Base-by-base conservation (phyloP, 2,329 filamentous ascomycete genomes). In the Hortaea sp. region DNA sequence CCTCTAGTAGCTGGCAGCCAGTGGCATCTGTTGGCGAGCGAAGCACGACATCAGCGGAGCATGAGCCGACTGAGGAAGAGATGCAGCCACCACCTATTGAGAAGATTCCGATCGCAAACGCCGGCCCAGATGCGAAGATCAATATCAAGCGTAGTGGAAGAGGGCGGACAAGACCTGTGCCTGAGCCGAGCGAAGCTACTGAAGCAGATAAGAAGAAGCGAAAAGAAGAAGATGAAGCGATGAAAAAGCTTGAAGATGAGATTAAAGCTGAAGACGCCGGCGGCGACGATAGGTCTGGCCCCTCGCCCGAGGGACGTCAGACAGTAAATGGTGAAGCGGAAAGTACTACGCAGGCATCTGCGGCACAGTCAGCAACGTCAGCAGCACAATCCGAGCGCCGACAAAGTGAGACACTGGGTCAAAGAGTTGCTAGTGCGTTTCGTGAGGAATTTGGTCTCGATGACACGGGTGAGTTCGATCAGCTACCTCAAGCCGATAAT, bases 71-170 rank as follows among this genome's bases (percentile, higher is more conserved):
- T 7, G 37, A 39, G 7, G 10, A n/a, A 20, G 10, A n/a, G 13
- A n/a, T 27, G 37, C 7, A 39, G 37, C 37, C 37, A 13, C 37
- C 20, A 13, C 37, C 13, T 9, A 47, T 47, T 11, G 57, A 60
- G 12, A 57, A 57, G 31, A 52, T 63, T n/a, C 61, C 61, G 4
- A 62, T 63, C 44, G 57, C 60, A 1, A 63, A 63, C 41, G 61
- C 61, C n/a, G 61, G 61, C 2, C 60, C 60, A 9, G 58, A 63
- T 47, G 60, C 60, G 6, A 62, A 60, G 47, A 52, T 57, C 46
- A 63, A 63, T 38, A 61, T 63, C 50, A 58, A 54, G 41, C 56
- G 55, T 7, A 58, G 49, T 13, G 57, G 57, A 7, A 57, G 55
- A 28, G 52, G 53, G 7, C 58, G 54, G n/a, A 45, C 45, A 5